Evolutionary conservation across 768 basidiomycete species (phyloP).

Genomic region (Rhodotorula taiwanensis): DNA sequence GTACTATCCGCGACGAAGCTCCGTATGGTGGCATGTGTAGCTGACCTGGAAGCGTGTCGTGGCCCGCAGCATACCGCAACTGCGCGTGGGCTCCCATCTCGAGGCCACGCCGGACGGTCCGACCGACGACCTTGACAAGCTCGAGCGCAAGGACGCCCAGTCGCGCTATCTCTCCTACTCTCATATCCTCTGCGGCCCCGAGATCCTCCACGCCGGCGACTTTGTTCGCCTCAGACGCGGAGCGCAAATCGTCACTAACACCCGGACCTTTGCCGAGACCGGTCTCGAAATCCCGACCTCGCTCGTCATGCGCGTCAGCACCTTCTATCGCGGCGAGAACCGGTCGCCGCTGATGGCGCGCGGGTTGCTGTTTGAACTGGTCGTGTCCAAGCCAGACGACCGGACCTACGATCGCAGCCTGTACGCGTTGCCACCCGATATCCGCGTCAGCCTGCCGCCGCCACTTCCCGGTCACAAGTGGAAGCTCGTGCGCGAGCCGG

Average conservation of each 20-base stretch:
- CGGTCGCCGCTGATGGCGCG: constrained; percentile 19
- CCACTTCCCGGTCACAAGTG: constrained; percentile 25
- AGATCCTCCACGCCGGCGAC: constrained; percentile 22
- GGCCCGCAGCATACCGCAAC: constrained; percentile 3
- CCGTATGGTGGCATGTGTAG: not conserved
- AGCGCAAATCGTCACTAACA: not conserved
- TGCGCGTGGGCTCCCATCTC: constrained; percentile 18
- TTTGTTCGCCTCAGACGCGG: constrained; percentile 14
- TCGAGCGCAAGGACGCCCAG: not conserved
- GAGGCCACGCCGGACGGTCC: not conserved
- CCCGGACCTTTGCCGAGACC: not conserved
- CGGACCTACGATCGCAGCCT: not conserved
- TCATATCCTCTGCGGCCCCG: constrained; percentile 25
- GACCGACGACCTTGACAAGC: not conserved
- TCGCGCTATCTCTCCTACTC: constrained; percentile 20
- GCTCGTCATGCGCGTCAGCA: constrained; percentile 18
- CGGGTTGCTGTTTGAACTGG: constrained; percentile 24
- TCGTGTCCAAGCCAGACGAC: not conserved
- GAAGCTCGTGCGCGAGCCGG: not conserved
- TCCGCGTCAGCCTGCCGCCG: not conserved
- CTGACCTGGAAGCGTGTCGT: not conserved
- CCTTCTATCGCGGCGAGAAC: constrained; percentile 13
- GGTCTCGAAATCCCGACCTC: not conserved
- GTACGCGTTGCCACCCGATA: not conserved
- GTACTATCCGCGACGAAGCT: not conserved